Evolutionary conservation across 345 rosid genomes (phyloP).

Genomic region (Euphorbia peplus): DNA sequence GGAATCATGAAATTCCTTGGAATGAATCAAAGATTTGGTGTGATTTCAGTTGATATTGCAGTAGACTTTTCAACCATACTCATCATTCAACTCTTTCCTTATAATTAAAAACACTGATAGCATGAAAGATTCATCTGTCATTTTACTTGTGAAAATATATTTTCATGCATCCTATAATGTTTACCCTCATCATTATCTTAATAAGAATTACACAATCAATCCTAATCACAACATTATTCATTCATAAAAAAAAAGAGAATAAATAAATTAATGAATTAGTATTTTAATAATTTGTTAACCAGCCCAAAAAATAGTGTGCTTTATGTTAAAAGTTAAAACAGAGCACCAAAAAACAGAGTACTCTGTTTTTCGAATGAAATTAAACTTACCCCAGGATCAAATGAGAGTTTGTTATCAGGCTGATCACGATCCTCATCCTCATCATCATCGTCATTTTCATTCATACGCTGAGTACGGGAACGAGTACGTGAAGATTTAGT

Average conservation of each 20-base stretch:
- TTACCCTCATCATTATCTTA: too few species aligned
- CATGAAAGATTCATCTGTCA: too few species aligned
- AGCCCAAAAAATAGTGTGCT: not conserved
- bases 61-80: not conserved
- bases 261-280: too few species aligned
- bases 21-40: not conserved
- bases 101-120: too few species aligned
- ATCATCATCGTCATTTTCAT: not conserved
- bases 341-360: not conserved
- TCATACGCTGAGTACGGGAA: not conserved
- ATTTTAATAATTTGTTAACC: too few species aligned
- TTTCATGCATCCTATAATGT: too few species aligned
- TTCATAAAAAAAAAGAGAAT: too few species aligned
- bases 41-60: not conserved
- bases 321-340: not conserved
- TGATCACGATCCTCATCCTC: not conserved
- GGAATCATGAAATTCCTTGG: not conserved
- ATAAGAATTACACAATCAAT: too few species aligned
- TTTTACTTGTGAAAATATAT: not conserved
- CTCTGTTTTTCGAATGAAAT: not conserved
- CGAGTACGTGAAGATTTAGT: constrained; percentile 16
- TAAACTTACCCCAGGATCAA: constrained; percentile 27
- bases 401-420: constrained; percentile 11
- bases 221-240: too few species aligned
- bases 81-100: not conserved